A percentile compares a stretch with the other conserved stretches of the same genome.
Conservation (phyloP, 495 filamentous ascomycete species). For the Rostrohypoxylon terebratum region DNA sequence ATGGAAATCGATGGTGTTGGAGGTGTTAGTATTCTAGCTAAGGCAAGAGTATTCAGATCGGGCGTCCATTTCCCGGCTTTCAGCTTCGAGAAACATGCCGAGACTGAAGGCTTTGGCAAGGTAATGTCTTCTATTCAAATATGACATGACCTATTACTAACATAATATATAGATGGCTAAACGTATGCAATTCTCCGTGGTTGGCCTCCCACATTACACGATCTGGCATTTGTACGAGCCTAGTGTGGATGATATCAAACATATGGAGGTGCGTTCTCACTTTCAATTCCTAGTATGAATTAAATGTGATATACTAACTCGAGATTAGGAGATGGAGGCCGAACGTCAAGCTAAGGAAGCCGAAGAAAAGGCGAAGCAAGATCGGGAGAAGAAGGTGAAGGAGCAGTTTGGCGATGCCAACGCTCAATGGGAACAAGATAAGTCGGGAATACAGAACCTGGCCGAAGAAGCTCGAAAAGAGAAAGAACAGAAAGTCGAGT, state of each 20-base stretch:
- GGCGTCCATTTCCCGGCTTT: conserved; percentile 99
- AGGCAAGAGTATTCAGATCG: conserved; percentile 91
- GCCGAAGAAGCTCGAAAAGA: conserved; percentile 62
- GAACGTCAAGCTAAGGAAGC: conserved; percentile 78
- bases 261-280: conserved; percentile 79
- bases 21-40: conserved; percentile 96
- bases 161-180: conserved; percentile 83
- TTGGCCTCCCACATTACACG: conserved; percentile 96
- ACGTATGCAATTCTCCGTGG: conserved; percentile 94
- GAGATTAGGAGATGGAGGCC: conserved; percentile 80
- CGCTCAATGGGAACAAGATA: conserved; percentile 86
- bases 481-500: conserved; percentile 48
- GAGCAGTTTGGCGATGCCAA: conserved; percentile 76
- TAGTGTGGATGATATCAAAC: conserved; percentile 93
- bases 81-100: conserved; percentile 98
- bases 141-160: conserved; percentile 48
- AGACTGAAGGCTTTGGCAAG: conserved; percentile 99
- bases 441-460: conserved; percentile 75
- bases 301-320: conserved; percentile 33
- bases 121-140: conserved; percentile 58
- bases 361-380: conserved; percentile 76
- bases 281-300: background rate
- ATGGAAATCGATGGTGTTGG: conserved; percentile 99
- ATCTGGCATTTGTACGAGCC: conserved; percentile 99
- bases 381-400: conserved; percentile 74